Percentiles rank a stretch among this genome's conserved stretches.
phyloP scores from a whole-genome alignment of 2,329 filamentous ascomycete genomes.

The Verticillium isaacii region DNA sequence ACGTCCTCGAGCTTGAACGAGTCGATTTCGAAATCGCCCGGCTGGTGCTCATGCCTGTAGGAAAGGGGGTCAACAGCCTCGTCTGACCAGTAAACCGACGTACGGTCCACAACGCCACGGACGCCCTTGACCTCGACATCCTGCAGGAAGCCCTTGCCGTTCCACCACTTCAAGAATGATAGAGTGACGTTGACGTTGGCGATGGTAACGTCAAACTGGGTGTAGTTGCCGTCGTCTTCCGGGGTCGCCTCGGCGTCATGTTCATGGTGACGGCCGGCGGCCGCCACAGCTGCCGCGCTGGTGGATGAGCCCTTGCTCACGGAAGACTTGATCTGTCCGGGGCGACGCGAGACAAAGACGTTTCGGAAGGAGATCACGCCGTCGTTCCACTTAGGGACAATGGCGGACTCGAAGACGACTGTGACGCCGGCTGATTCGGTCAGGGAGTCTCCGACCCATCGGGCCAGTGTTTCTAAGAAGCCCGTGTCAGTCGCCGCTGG shows the following conservation, averaged over 20 bases:
- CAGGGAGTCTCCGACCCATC: constrained; percentile 92
- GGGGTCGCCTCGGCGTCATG: constrained; percentile 39
- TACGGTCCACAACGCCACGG: constrained; percentile 86
- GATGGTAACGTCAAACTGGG: constrained; percentile 92
- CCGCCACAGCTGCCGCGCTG: constrained; percentile 79
- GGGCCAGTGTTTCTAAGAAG: constrained; percentile 74
- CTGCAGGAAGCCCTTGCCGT: constrained; percentile 83
- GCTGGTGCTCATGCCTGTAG: constrained; percentile 80
- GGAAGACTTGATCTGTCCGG: constrained; percentile 73
- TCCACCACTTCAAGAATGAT: constrained; percentile 99
- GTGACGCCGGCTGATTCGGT: constrained; percentile 90
- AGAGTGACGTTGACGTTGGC: constrained; percentile 94
- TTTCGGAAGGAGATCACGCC: constrained; percentile 96
- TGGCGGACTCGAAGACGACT: constrained; percentile 94
- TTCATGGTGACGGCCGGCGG: constrained; percentile 58
- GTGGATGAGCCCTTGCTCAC: constrained; percentile 90
- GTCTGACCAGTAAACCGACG: constrained; percentile 68
- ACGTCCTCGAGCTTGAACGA: constrained; percentile 95
- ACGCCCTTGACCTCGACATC: constrained; percentile 95
- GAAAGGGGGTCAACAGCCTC: constrained; percentile 75
- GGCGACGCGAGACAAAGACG: constrained; percentile 88
- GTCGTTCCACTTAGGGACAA: constrained; percentile 92
- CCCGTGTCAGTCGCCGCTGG: constrained; percentile 11
- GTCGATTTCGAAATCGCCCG: constrained; percentile 95
- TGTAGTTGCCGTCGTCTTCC: constrained; percentile 92